A percentile compares a stretch with the other conserved stretches of the same genome.
Evolutionary conservation across 495 filamentous ascomycete genomes (phyloP).

Genomic region (Aspergillus ellipticus): DNA sequence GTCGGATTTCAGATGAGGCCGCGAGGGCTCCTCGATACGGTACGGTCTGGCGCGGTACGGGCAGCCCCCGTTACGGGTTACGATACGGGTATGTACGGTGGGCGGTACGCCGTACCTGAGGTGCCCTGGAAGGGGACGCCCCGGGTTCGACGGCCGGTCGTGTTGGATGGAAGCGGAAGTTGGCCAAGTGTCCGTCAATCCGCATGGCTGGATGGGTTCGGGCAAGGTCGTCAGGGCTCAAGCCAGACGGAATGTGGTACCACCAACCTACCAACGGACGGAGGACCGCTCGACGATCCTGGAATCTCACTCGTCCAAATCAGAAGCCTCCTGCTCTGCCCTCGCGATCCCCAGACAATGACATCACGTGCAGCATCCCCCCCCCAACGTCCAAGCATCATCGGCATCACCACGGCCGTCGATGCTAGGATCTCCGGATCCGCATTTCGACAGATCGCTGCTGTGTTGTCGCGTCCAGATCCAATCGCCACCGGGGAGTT

Average conservation of each 20-base stretch:
- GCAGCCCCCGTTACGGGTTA: slow-evolving; percentile 6
- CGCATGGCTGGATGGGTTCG: background rate
- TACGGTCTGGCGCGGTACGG: slow-evolving; percentile 3
- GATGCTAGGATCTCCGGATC: slow-evolving; percentile 20
- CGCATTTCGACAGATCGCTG: slow-evolving; percentile 21
- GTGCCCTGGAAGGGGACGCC: no score
- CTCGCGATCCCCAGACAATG: background rate
- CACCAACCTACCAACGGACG: no score
- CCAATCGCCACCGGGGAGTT: slow-evolving; percentile 18
- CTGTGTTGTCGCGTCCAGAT: slow-evolving; percentile 23
- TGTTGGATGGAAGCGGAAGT: slow-evolving; percentile 10
- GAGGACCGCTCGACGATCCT: background rate
- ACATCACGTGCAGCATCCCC: slow-evolving; percentile 15
- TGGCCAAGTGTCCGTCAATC: slow-evolving; percentile 12
- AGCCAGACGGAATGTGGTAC: background rate
- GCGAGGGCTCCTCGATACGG: slow-evolving; percentile 2
- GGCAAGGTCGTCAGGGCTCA: background rate
- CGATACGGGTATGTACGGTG: slow-evolving; percentile 7
- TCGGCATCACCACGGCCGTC: slow-evolving; percentile 4
- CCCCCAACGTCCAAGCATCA: slow-evolving; percentile 15
- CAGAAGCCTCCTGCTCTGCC: background rate
- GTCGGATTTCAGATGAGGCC: background rate
- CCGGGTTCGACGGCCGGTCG: no score
- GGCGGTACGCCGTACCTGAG: slow-evolving; percentile 5
- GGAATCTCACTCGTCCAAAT: background rate